A percentile compares a stretch with the other conserved stretches of the same genome.
Evolutionary conservation across 1,284 basidiomycete species (phyloP).

Genomic region (Kalmanozyma brasiliensis): DNA sequence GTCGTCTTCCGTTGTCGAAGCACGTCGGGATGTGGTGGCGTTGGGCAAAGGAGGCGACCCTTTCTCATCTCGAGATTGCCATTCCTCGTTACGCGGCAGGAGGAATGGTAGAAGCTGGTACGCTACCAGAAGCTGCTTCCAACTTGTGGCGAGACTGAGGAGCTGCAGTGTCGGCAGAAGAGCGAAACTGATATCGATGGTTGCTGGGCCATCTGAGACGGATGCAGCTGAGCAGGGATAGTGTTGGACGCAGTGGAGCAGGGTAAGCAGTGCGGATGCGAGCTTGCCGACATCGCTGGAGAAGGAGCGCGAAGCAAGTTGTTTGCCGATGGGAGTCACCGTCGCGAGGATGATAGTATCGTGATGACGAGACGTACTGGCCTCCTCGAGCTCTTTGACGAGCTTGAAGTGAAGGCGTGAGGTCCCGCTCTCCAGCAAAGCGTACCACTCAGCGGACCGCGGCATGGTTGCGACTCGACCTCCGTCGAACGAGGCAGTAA

Average conservation of each 20-base stretch:
- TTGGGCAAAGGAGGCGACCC: background rate
- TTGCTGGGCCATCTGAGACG: background rate
- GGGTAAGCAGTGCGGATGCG: slow-evolving; percentile 21
- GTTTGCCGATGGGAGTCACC: slow-evolving; percentile 11
- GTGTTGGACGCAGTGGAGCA: slow-evolving; percentile 39
- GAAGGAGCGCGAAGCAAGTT: slow-evolving; percentile 15
- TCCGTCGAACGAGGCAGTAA: background rate
- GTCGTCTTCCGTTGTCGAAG: background rate
- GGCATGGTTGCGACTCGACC: slow-evolving; percentile 21
- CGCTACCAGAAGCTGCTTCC: slow-evolving; percentile 37
- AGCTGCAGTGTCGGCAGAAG: slow-evolving; percentile 47
- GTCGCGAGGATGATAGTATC: slow-evolving; percentile 31
- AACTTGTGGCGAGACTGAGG: slow-evolving; percentile 27
- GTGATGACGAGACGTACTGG: slow-evolving; percentile 1
- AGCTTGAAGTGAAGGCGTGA: slow-evolving; percentile 51
- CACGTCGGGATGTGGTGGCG: background rate
- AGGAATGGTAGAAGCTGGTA: slow-evolving; percentile 32
- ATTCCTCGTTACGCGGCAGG: background rate
- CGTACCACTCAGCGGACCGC: slow-evolving; percentile 23
- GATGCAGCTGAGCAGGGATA: slow-evolving; percentile 21
- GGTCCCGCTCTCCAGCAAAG: slow-evolving; percentile 49
- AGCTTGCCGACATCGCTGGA: slow-evolving; percentile 22
- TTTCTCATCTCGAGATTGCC: background rate
- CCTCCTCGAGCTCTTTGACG: slow-evolving; percentile 42
- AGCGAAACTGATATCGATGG: slow-evolving; percentile 35